phyloP scores from a whole-genome alignment of 306 rosid species.

The Cucumis cinereus region DNA sequence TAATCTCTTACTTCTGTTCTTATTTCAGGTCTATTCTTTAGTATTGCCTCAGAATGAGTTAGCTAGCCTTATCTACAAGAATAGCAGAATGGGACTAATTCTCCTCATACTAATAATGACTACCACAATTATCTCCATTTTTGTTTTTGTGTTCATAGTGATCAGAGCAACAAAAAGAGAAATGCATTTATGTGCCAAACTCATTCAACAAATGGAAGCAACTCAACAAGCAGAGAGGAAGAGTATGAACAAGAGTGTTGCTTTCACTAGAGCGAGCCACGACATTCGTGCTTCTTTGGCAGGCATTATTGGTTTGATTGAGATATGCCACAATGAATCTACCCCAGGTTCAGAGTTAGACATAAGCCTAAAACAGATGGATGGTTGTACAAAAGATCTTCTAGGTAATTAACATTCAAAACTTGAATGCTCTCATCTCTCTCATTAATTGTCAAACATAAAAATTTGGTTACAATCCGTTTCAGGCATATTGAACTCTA shows the following conservation, averaged over 20 bases:
- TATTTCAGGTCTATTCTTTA: conserved; percentile 45
- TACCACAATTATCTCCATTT: conserved; percentile 12
- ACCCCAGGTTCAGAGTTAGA: conserved; percentile 23
- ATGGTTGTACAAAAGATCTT: conserved; percentile 44
- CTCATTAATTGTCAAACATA: background rate
- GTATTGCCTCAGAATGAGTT: conserved; percentile 22
- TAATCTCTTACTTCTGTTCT: background rate
- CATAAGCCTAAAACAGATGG: conserved; percentile 45
- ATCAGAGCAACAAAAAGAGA: conserved; percentile 27
- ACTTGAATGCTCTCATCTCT: background rate
- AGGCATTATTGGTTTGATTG: conserved; percentile 48
- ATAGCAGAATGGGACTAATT: conserved; percentile 17
- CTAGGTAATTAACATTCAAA: conserved; percentile 27
- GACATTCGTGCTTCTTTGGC: conserved; percentile 67
- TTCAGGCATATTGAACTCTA: conserved; percentile 56
- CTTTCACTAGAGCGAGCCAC: conserved; percentile 61
- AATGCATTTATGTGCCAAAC: conserved; percentile 43
- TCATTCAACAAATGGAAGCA: conserved; percentile 57
- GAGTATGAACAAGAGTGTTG: conserved; percentile 55
- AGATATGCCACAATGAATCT: conserved; percentile 26
- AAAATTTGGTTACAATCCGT: background rate
- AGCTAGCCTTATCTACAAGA: conserved; percentile 10
- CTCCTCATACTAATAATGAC: conserved; percentile 22
- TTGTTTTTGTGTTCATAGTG: conserved; percentile 16
- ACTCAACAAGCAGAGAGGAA: conserved; percentile 69